phyloP scores from a whole-genome alignment of 805 yeast genomes.

The Sungouiella thailandica region DNA sequence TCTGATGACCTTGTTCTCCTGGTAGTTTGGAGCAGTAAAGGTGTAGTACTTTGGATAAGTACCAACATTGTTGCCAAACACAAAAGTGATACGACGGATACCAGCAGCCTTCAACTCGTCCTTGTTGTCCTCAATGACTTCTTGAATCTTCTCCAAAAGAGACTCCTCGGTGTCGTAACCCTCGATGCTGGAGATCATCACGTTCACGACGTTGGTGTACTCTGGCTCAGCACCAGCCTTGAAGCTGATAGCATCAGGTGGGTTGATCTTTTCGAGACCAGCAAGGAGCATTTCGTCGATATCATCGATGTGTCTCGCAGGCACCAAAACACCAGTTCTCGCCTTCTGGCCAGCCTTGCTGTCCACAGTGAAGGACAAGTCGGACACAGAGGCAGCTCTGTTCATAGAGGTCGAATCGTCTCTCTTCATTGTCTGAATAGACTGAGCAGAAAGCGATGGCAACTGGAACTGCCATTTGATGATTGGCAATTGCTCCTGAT shows the following conservation, averaged over 20 bases:
- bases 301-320: constrained; percentile 82
- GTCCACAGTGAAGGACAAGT: constrained; percentile 79
- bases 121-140: constrained; percentile 60
- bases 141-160: constrained; percentile 56
- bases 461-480: constrained; percentile 86
- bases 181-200: constrained; percentile 68
- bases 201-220: constrained; percentile 76
- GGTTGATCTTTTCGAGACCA: constrained; percentile 69
- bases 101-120: constrained; percentile 67
- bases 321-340: constrained; percentile 80
- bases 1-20: constrained; percentile 89
- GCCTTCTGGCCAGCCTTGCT: constrained; percentile 59
- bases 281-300: constrained; percentile 75
- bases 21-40: constrained; percentile 81
- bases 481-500: constrained; percentile 51
- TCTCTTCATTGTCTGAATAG: constrained; percentile 49
- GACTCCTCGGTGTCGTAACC: constrained; percentile 71
- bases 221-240: constrained; percentile 31
- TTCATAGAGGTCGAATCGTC: constrained; percentile 45
- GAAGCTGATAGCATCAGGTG: constrained; percentile 35
- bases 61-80: constrained; percentile 79
- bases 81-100: constrained; percentile 90
- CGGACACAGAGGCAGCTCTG: constrained; percentile 90
- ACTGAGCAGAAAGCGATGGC: constrained; percentile 71
- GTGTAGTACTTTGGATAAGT: constrained; percentile 93